These are phyloP conservation scores for Penicillium paradoxum DNA, from an alignment of 495 filamentous ascomycete genomes.

Conservation along the genomic window DNA sequence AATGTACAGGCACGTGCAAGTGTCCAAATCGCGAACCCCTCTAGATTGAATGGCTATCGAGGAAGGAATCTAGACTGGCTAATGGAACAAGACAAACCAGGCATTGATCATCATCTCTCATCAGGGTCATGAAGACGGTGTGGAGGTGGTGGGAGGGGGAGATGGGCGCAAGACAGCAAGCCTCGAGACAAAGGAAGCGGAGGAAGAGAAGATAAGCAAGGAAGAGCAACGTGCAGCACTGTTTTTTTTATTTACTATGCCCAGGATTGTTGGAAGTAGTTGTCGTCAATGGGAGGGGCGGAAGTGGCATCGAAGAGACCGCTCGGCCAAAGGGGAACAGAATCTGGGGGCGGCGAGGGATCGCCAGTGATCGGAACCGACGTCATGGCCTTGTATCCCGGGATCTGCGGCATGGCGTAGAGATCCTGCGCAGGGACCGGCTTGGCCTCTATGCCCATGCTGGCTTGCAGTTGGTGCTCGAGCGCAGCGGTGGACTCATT, in stretches of 20 bases:
- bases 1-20: conserved; percentile 6
- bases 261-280: conserved; percentile 35
- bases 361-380: conserved; percentile 11
- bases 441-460: conserved; percentile 39
- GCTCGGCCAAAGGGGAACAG: conserved; percentile 37
- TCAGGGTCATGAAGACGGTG: conserved; percentile 49
- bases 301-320: conserved; percentile 32
- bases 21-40: conserved; percentile 23
- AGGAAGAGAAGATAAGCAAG: conserved; percentile 12
- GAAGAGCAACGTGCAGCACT: conserved; percentile 10
- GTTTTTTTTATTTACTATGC: conserved; percentile 22
- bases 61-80: conserved; percentile 39
- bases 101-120: conserved; percentile 53
- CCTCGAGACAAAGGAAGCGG: conserved; percentile 1
- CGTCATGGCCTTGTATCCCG: conserved; percentile 23
- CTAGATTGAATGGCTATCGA: conserved; percentile 37
- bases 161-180: conserved; percentile 27
- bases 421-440: conserved; percentile 30
- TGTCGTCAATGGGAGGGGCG: conserved; percentile 32
- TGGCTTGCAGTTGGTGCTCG: conserved; percentile 45
- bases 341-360: conserved; percentile 26
- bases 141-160: conserved; percentile 48
- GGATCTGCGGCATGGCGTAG: conserved; percentile 32
- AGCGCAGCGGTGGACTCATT: conserved; percentile 45
- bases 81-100: conserved; percentile 36